A percentile compares a stretch with the other conserved stretches of the same genome.
phyloP scores from a whole-genome alignment of 2,329 filamentous ascomycete species.

The Chaetothyriales sp. region DNA sequence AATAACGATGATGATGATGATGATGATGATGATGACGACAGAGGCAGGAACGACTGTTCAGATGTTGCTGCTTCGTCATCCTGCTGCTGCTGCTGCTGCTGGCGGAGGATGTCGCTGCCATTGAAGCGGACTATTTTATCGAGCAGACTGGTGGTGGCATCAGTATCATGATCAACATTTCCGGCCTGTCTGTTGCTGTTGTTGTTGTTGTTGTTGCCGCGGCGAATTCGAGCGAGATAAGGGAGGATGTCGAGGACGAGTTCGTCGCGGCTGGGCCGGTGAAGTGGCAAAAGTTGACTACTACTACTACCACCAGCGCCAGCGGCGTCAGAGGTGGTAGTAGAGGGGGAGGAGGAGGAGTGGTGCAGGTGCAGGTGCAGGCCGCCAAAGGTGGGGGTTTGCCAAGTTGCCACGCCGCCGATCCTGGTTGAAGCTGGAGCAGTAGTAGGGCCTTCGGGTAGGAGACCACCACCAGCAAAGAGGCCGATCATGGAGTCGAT shows the following conservation, averaged over 20 bases:
- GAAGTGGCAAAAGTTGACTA: constrained; percentile 9
- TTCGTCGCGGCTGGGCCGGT: constrained; percentile 39
- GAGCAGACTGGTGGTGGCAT: constrained; percentile 52
- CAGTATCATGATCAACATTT: too few species aligned
- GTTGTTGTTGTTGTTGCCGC: constrained; percentile 20
- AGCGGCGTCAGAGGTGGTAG: constrained; percentile 28
- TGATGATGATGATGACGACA: constrained; percentile 1
- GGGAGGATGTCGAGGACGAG: constrained; percentile 75
- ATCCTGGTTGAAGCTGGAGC: background rate
- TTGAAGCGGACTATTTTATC: constrained; percentile 26
- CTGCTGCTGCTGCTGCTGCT: constrained; percentile 7
- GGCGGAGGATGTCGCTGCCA: constrained; percentile 1
- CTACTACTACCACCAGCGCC: constrained; percentile 32
- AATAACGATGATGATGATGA: background rate
- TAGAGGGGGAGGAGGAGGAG: constrained; percentile 18
- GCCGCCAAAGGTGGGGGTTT: constrained; percentile 4
- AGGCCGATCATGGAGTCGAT: constrained; percentile 57
- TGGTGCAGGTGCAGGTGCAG: constrained; percentile 8
- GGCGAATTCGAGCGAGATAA: constrained; percentile 56
- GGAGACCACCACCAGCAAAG: constrained; percentile 37
- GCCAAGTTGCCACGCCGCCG: constrained; percentile 26
- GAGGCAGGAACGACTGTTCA: background rate
- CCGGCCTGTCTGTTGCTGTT: too few species aligned
- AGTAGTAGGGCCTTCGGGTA: too few species aligned
- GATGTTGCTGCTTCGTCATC: background rate